Base-by-base conservation (phyloP, 2,329 filamentous ascomycete species). In the Xylariaceae sp. region DNA sequence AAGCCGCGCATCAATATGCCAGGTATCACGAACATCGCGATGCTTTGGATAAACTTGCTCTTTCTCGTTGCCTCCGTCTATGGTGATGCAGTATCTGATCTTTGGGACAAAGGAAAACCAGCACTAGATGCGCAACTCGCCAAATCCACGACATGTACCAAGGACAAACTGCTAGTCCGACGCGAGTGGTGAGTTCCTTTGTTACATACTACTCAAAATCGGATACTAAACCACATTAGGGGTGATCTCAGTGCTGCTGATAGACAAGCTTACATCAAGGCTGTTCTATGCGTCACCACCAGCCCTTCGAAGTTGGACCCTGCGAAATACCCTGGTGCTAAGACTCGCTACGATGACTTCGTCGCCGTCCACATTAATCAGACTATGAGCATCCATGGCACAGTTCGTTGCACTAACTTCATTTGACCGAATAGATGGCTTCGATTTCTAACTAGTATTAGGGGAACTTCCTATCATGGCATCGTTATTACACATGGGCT, bases 281-380 rank as follows among this genome's bases (percentile, higher is more conserved):
- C 65, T 12, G 68, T 70, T 16, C 51, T 65, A 36, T 71, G 69
- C 28, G 51, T 71, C 23, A 55, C 60, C 14, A 47, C 50, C 4
- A 59, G 60, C 44, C 66, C 67, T 9, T 67, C 68, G 17, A 67
- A 66, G 52, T 53, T 65, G 9, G 64, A 65, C 48, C 54, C 46
- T 14, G 53, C 49, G 8, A 47, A 51, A n/a, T 62, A 58, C 17
- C 65, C 68, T 5, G 71, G 67, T n/a, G 69, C 69, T 1, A 63
- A 64, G 31, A 67, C 60, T 16, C 61, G 67, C 11, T 73, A 69
- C 43, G 71, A 73, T 53, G 71, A 73, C 58, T 72, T 73, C 34
- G 67, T 70, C 3, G 69, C 67, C 14, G 64, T 70, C 6, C 69
- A 73, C 29, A 70, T 73, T 40, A 67, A 73, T 54, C 66, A 63